phyloP scores from a whole-genome alignment of 768 basidiomycete species.

The Kwoniella europaea region DNA sequence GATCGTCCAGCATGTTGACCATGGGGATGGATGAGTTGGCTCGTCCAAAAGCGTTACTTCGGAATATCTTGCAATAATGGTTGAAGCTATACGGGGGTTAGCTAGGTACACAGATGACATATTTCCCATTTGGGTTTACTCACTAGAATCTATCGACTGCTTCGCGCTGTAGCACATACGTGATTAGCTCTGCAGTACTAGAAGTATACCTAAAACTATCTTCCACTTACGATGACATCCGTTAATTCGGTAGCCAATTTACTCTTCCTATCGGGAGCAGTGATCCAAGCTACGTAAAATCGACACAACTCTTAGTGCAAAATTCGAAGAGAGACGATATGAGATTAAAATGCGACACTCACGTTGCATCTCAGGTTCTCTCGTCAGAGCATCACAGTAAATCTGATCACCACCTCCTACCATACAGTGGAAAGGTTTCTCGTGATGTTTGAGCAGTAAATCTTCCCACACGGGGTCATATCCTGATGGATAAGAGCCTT shows the following conservation, averaged over 20 bases:
- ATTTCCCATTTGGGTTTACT: background rate
- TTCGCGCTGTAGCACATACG: constrained; percentile 35
- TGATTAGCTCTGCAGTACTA: background rate
- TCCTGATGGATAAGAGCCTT: constrained; percentile 71
- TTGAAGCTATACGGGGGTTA: constrained; percentile 68
- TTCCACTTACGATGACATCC: constrained; percentile 65
- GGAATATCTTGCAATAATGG: constrained; percentile 85
- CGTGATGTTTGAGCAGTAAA: constrained; percentile 78
- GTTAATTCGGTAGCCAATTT: constrained; percentile 70
- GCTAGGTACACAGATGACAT: background rate
- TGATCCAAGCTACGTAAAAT: constrained; percentile 68
- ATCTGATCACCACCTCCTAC: constrained; percentile 94
- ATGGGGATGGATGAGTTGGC: constrained; percentile 89
- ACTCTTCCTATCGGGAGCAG: constrained; percentile 64
- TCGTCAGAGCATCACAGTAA: constrained; percentile 70
- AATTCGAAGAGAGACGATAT: background rate
- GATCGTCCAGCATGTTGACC: constrained; percentile 61
- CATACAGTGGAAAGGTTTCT: constrained; percentile 82
- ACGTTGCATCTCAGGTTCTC: constrained; percentile 65
- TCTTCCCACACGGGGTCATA: constrained; percentile 95
- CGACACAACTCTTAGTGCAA: background rate
- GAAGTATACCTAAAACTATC: too few relatives aligned
- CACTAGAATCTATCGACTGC: constrained; percentile 72
- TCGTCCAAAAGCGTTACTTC: constrained; percentile 84
- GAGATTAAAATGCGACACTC: background rate